Percentiles rank a stretch among this genome's conserved stretches.
These are phyloP conservation scores for Phytophthora sp. DNA, from an alignment of 352 stramenopile species.

Conservation along the genomic window DNA sequence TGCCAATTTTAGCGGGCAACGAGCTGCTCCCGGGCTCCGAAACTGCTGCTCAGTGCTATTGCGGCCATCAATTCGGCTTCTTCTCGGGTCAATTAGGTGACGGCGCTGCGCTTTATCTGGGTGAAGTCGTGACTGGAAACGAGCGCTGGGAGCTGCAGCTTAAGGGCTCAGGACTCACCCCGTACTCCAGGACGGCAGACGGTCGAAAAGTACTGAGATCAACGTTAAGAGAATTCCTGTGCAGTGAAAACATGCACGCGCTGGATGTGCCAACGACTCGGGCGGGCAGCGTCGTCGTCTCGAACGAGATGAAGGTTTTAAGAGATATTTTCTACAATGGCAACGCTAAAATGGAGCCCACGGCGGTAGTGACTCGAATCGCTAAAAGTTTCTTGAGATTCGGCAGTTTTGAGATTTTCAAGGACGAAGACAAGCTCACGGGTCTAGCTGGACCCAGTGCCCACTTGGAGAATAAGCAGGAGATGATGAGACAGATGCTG, in stretches of 20 bases:
- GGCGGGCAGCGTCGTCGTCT: conserved; percentile 82
- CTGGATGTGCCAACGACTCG: conserved; percentile 95
- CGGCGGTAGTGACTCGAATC: conserved; percentile 88
- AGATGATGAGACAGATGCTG: conserved; percentile 79
- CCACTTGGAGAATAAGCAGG: conserved; percentile 62
- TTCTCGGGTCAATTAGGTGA: conserved; percentile 93
- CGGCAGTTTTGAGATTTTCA: conserved; percentile 97
- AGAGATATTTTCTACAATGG: conserved; percentile 92
- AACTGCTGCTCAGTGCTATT: conserved; percentile 90
- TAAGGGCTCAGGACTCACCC: conserved; percentile 96
- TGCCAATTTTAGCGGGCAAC: conserved; percentile 77
- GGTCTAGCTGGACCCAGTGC: conserved; percentile 74
- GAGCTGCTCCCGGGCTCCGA: conserved; percentile 73
- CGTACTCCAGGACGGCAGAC: conserved; percentile 95
- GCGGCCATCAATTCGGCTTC: conserved; percentile 92
- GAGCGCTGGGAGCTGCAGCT: conserved; percentile 95
- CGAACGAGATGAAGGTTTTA: conserved; percentile 68
- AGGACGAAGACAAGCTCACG: conserved; percentile 66
- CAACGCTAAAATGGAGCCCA: conserved; percentile 81
- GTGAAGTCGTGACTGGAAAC: conserved; percentile 68
- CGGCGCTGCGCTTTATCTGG: conserved; percentile 89
- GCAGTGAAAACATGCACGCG: conserved; percentile 95
- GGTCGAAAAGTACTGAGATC: conserved; percentile 93
- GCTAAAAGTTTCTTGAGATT: conserved; percentile 95
- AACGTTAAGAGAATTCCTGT: conserved; percentile 97